Percentiles rank a stretch among this genome's conserved stretches.
Evolutionary conservation across 2,329 filamentous ascomycete species (phyloP).

Genomic region (Aureobasidium sp.): DNA sequence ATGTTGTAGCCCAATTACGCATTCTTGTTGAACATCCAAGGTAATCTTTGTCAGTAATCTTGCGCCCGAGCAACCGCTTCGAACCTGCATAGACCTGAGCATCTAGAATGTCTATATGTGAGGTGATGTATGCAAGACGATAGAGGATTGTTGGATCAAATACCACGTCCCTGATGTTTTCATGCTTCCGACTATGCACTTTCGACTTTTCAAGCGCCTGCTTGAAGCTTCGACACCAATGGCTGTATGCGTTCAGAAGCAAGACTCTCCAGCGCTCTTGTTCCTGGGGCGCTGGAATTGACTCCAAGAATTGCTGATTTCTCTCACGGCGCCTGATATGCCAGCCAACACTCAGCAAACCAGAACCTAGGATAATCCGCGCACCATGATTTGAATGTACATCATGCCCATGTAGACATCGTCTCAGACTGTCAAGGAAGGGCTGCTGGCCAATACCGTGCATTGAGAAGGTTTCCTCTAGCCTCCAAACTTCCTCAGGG

Average conservation of each 20-base stretch:
- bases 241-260: constrained; percentile 77
- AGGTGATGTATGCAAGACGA: constrained; percentile 89
- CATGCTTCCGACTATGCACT: constrained; percentile 26
- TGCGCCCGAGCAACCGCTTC: constrained; percentile 71
- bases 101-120: constrained; percentile 91
- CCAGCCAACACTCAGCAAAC: constrained; percentile 84
- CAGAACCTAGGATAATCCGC: constrained; percentile 83
- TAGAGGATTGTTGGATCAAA: constrained; percentile 81
- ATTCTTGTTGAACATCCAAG: constrained; percentile 71
- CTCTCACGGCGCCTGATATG: constrained; percentile 93
- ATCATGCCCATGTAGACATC: constrained; percentile 70
- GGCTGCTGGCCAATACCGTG: constrained; percentile 76
- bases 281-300: constrained; percentile 70
- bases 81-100: constrained; percentile 90
- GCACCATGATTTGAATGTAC: constrained; percentile 88
- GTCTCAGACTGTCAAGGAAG: constrained; percentile 84
- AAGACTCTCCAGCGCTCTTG: constrained; percentile 84
- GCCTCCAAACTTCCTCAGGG: constrained; percentile 71
- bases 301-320: constrained; percentile 79
- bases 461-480: constrained; percentile 70
- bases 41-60: constrained; percentile 74
- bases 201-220: constrained; percentile 56
- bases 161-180: constrained; percentile 55
- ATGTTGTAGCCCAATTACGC: constrained; percentile 80
- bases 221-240: constrained; percentile 87